Conservation (phyloP, 352 stramenopile genomes). For the Peronosclerospora sorghi region DNA sequence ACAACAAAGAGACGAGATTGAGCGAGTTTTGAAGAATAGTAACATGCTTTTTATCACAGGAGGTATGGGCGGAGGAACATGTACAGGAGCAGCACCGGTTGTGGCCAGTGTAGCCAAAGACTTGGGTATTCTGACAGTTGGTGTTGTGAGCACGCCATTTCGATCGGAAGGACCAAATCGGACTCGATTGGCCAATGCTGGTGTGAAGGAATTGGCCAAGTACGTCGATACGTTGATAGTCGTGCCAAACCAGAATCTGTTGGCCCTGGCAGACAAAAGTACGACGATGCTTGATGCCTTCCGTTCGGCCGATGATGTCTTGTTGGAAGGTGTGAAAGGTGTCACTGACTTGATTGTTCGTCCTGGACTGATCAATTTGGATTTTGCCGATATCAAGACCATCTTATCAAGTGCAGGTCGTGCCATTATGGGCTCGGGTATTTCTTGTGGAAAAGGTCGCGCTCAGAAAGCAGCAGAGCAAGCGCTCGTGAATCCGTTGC, state of each 20-base stretch:
- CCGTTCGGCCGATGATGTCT: constrained; percentile 89
- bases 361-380: constrained; percentile 94
- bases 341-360: constrained; percentile 94
- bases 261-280: constrained; percentile 87
- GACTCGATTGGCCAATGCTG: constrained; percentile 87
- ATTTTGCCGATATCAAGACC: constrained; percentile 95
- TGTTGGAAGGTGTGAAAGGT: constrained; percentile 91
- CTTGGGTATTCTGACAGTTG: constrained; percentile 89
- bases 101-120: constrained; percentile 90
- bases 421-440: constrained; percentile 93
- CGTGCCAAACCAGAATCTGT: constrained; percentile 94
- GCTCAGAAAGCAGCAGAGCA: constrained; percentile 86
- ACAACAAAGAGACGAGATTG: constrained; percentile 85
- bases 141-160: constrained; percentile 94
- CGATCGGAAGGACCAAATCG: constrained; percentile 91
- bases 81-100: constrained; percentile 87
- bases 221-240: constrained; percentile 94
- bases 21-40: constrained; percentile 79
- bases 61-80: constrained; percentile 90
- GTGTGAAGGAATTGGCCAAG: constrained; percentile 87
- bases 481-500: constrained; percentile 90
- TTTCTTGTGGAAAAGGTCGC: constrained; percentile 52
- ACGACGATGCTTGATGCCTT: constrained; percentile 92
- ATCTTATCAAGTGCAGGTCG: constrained; percentile 91
- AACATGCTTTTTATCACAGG: constrained; percentile 96